Conservation (phyloP, 805 yeast species). For the Wickerhamiella domercqiae region DNA sequence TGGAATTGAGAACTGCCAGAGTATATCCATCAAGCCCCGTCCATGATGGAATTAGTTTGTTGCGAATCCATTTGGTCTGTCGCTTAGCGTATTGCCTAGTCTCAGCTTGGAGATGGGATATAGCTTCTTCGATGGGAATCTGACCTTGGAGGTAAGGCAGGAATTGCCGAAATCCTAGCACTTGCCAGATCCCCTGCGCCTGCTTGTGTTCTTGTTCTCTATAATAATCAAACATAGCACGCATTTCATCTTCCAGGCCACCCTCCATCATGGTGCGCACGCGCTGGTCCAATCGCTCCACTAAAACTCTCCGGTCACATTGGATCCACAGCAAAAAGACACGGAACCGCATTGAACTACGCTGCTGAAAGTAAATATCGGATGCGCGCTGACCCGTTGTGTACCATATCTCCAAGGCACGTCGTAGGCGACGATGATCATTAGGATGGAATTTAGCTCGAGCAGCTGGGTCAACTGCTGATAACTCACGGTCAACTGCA, state of each 20-base stretch:
- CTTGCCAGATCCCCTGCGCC: constrained; percentile 78
- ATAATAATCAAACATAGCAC: constrained; percentile 31
- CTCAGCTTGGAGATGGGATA: constrained; percentile 50
- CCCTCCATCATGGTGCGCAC: constrained; percentile 67
- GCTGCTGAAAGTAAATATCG: constrained; percentile 51
- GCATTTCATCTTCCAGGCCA: constrained; percentile 61
- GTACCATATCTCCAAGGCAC: constrained; percentile 70
- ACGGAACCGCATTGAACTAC: constrained; percentile 25
- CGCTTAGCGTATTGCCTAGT: constrained; percentile 78
- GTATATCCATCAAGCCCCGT: constrained; percentile 16
- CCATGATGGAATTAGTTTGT: constrained; percentile 29
- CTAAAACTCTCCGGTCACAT: constrained; percentile 43
- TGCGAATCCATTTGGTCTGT: constrained; percentile 84
- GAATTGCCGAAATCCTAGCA: constrained; percentile 62
- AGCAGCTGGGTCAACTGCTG: constrained; percentile 49
- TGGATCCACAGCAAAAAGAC: constrained; percentile 67
- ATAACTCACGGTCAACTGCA: constrained; percentile 32
- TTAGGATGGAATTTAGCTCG: constrained; percentile 83
- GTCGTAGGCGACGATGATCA: constrained; percentile 58
- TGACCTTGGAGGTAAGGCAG: constrained; percentile 15
- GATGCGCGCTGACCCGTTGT: constrained; percentile 55
- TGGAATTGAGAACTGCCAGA: constrained; percentile 58
- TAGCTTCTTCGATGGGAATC: constrained; percentile 7
- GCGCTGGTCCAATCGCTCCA: constrained; percentile 51
- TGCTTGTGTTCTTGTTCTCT: constrained; percentile 8